Base-by-base conservation (phyloP, 164 flowering plant genomes). In the Vitis riparia region DNA sequence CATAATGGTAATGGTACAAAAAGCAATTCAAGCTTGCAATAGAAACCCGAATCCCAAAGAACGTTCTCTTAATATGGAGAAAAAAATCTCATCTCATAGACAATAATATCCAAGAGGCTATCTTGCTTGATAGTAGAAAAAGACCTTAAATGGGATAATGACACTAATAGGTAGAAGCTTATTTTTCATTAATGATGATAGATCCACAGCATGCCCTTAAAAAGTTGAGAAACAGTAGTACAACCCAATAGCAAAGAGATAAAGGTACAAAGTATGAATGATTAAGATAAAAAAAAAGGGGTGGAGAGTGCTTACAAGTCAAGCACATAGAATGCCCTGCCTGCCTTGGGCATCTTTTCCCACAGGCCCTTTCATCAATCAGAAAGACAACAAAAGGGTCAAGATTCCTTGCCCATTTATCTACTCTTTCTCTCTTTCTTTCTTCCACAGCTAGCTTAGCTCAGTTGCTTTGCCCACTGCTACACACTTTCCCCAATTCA, bases 321-420 rank as follows among this genome's bases (percentile, higher is more conserved):
- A 59, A 60, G 59, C 47, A 51, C 75, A 66, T 47, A 59, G 44
- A 61, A 65, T 68, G 27, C 63, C 44, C 64, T 53, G 68, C 14
- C 57, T 59, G 32, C 61, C 50, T 29, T 62, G 50, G 69, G 71
- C 69, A 71, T 68, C 68, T 68, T 56, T 52, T 50, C 23, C 47
- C 44, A 37, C 44, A 37, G 44, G 7, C 44, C 44, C 44, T 37
- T 37, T 37, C 44, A 37, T 53, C 60, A 29, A 19, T 63, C 55
- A 69, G 48, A 68, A 69, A 68, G 68, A 71, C 61, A 68, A 53
- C 50, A 62, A 73, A 70, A 76, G 65, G 67, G 80, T 74, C 78
- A 76, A 77, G 80, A 80, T 77, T 80, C 83, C 80, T 80, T 77
- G 70, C 77, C 78, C 73, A 71, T 66, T 74, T 63, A 62, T 80